Evolutionary conservation across 352 stramenopile genomes (phyloP).

Genomic region (Aphanomyces astaci): DNA sequence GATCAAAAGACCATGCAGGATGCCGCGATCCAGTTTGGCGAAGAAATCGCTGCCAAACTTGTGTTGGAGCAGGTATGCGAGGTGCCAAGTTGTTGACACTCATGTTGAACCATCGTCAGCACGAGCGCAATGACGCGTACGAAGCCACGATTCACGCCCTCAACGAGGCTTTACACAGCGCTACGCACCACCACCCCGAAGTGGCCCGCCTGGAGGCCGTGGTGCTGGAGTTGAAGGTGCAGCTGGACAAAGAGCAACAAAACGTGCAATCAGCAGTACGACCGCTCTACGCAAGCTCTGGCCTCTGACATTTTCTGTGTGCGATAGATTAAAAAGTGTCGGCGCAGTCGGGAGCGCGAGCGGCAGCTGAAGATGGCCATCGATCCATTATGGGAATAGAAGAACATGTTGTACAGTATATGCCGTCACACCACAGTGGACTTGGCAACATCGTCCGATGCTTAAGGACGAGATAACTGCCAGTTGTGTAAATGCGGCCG

Average conservation of each 20-base stretch:
- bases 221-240: slow-evolving; percentile 37
- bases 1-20: slow-evolving; percentile 22
- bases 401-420: not conserved
- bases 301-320: too few species aligned
- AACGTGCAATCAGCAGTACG: slow-evolving; percentile 55
- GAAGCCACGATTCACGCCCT: slow-evolving; percentile 36
- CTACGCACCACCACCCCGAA: slow-evolving; percentile 41
- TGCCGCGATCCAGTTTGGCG: slow-evolving; percentile 32
- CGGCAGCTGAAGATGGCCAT: slow-evolving; percentile 55
- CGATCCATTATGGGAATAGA: slow-evolving; percentile 58
- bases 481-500: not conserved
- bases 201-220: slow-evolving; percentile 35
- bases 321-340: slow-evolving; percentile 54
- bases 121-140: slow-evolving; percentile 47
- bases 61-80: slow-evolving; percentile 50
- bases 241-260: slow-evolving; percentile 41
- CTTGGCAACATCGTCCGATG: not conserved
- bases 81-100: not conserved
- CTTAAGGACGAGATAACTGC: not conserved
- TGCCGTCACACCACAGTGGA: not conserved
- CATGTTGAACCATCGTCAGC: slow-evolving; percentile 25
- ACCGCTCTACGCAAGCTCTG: too few species aligned
- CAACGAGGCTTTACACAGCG: slow-evolving; percentile 39
- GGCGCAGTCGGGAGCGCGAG: slow-evolving; percentile 58
- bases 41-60: slow-evolving; percentile 59